phyloP scores from a whole-genome alignment of 2,329 filamentous ascomycete species.

The Xenoacremonium recifei region DNA sequence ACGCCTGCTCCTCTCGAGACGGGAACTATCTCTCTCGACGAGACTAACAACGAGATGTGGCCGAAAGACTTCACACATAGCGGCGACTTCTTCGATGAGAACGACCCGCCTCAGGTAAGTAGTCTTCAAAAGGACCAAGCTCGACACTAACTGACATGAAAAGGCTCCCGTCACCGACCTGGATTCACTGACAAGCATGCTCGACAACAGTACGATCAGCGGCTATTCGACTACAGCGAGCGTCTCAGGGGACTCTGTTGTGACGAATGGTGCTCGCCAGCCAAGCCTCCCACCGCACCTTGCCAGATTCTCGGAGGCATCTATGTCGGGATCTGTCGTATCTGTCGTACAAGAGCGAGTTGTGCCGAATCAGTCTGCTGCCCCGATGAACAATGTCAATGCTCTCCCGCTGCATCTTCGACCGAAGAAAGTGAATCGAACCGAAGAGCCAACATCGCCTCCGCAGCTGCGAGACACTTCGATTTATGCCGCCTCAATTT shows the following conservation, averaged over 20 bases:
- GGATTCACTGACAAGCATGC: background rate
- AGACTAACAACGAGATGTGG: constrained; percentile 16
- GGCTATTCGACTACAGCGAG: background rate
- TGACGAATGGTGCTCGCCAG: background rate
- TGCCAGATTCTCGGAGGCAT: no score
- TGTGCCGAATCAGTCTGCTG: background rate
- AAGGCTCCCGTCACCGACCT: constrained; percentile 28
- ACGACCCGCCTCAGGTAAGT: constrained; percentile 18
- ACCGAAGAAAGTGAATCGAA: no score
- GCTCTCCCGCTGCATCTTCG: background rate
- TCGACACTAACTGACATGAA: constrained; percentile 5
- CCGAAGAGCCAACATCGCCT: no score
- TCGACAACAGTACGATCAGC: background rate
- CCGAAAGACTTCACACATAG: constrained; percentile 8
- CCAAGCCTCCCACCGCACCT: background rate
- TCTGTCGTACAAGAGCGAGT: no score
- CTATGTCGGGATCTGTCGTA: no score
- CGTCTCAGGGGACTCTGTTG: background rate
- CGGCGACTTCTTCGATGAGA: constrained; percentile 25
- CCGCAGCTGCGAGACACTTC: no score
- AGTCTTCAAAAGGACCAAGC: no score
- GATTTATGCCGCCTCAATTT: constrained; percentile 11
- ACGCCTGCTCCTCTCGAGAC: constrained; percentile 29
- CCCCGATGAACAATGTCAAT: background rate
- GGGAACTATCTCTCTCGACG: constrained; percentile 33